Evolutionary conservation across 176 grass and related monocot genomes (phyloP).

Genomic region (Eragrostis curvula): DNA sequence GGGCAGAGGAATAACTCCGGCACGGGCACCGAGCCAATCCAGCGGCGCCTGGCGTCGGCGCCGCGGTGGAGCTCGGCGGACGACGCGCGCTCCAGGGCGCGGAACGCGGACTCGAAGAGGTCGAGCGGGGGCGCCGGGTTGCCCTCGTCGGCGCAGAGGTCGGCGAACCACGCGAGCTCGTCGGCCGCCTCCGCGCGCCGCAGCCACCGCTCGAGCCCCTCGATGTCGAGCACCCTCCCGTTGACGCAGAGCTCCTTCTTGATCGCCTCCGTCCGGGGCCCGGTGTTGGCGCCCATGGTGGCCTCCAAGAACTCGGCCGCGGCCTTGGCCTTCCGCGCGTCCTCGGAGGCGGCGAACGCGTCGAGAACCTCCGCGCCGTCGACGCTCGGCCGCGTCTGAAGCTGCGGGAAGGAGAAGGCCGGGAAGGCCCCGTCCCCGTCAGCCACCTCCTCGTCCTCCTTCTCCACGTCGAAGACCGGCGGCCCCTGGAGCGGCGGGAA

Average conservation of each 20-base stretch:
- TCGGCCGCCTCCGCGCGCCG: conserved; percentile 32
- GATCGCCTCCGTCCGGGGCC: conserved; percentile 15
- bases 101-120: conserved; percentile 52
- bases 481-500: conserved; percentile 11
- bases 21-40: conserved; percentile 31
- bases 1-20: conserved; percentile 55
- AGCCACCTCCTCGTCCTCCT: background rate
- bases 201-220: conserved; percentile 45
- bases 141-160: conserved; percentile 35
- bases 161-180: conserved; percentile 58
- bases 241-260: conserved; percentile 38
- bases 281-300: conserved; percentile 27
- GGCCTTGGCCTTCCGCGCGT: background rate
- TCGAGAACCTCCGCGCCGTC: conserved; percentile 33
- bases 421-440: background rate
- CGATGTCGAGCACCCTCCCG: conserved; percentile 33
- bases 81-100: conserved; percentile 29
- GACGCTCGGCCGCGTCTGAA: background rate
- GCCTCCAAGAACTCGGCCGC: conserved; percentile 24
- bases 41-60: conserved; percentile 29
- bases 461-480: background rate
- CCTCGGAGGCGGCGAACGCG: conserved; percentile 2
- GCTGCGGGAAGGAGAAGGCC: conserved; percentile 45
- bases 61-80: conserved; percentile 38
- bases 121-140: conserved; percentile 6